Base-by-base conservation (phyloP, 805 yeast species). In the Wickerhamomyces subpelliculosus region DNA sequence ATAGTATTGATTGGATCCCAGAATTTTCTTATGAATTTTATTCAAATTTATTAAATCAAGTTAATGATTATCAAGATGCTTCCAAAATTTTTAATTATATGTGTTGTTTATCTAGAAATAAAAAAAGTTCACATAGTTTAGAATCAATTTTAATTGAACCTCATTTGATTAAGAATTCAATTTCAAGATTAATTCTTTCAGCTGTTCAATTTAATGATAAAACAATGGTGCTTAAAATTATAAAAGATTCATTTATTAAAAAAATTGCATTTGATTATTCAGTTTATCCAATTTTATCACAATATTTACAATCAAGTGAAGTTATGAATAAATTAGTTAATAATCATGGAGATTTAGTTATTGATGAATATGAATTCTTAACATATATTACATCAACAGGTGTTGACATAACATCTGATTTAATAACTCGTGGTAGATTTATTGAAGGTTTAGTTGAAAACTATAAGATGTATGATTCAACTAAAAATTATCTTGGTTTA, bases 1-100 rank as follows among this genome's bases (percentile, higher is more conserved):
- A 57, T 40, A 57, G 58, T 34, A 49, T 60, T 37, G 57, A 53
- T 14, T 66, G 68, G 68, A 58, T 65, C 6, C 68, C 70, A 8
- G 66, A 64, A 40, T 63, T 67, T 31, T 55, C 67, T 1, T 60
- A 61, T 36, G 61, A 61, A 13, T 67, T 65, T 37, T 65, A 66
- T 42, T 40, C 53, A 25, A 51, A 54, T 19, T 44, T 64, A 10
- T 51, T 66, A 41, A 51, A 60, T 16, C 59, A 63, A 42, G 49
- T 60, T 40, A 48, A 53, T 22, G 36, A 42, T 16, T 65, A 67
- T 58, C 33, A 46, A 12, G 43, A 59, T 23, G 51, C 62, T 17
- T 48, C 56, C 37, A 61, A 49, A 30, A 48, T 63, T n/a, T 64
- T 64, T 46, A 58, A 61, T 36, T 63, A 61, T 46, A 54, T 64